Conservation (phyloP, 2,329 filamentous ascomycete genomes). For the Fusarium setosum region DNA sequence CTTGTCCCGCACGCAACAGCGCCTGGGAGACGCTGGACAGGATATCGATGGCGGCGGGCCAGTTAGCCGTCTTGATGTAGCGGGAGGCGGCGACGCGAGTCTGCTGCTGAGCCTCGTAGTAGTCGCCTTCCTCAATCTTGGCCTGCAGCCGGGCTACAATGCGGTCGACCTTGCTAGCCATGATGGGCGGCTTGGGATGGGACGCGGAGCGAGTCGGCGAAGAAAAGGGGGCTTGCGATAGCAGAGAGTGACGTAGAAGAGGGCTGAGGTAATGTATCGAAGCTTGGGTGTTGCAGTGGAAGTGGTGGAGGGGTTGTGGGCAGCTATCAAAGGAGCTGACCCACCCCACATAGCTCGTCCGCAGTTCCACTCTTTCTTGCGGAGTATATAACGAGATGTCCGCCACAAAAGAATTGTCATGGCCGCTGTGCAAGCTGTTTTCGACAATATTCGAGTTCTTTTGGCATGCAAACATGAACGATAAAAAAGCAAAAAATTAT, state of each 20-base stretch:
- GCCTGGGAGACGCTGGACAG: constrained; percentile 86
- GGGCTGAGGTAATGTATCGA: constrained; percentile 18
- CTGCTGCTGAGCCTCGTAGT: constrained; percentile 98
- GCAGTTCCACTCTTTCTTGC: constrained; percentile 8
- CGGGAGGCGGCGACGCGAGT: constrained; percentile 94
- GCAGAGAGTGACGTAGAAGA: constrained; percentile 32
- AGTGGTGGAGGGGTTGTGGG: constrained; percentile 34
- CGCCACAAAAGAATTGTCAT: too few species aligned
- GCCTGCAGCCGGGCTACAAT: constrained; percentile 78
- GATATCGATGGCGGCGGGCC: constrained; percentile 86
- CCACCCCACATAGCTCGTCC: constrained; percentile 5
- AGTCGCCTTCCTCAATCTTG: constrained; percentile 91
- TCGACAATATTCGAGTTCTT: too few species aligned
- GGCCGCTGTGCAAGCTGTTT: too few species aligned
- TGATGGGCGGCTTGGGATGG: constrained; percentile 27
- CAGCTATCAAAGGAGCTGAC: constrained; percentile 15
- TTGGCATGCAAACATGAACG: too few species aligned
- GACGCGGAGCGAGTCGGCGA: neutral
- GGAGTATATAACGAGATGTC: too few species aligned
- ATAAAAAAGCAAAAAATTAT: neutral
- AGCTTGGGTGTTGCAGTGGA: constrained; percentile 10
- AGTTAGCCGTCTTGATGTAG: constrained; percentile 90
- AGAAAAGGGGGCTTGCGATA: neutral
- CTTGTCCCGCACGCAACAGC: constrained; percentile 91
- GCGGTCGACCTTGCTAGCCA: constrained; percentile 55